Percentiles rank a stretch among this genome's conserved stretches.
These are phyloP conservation scores for Sclerotinia trifoliorum DNA, from an alignment of 2,329 filamentous ascomycete species.

Conservation along the genomic window DNA sequence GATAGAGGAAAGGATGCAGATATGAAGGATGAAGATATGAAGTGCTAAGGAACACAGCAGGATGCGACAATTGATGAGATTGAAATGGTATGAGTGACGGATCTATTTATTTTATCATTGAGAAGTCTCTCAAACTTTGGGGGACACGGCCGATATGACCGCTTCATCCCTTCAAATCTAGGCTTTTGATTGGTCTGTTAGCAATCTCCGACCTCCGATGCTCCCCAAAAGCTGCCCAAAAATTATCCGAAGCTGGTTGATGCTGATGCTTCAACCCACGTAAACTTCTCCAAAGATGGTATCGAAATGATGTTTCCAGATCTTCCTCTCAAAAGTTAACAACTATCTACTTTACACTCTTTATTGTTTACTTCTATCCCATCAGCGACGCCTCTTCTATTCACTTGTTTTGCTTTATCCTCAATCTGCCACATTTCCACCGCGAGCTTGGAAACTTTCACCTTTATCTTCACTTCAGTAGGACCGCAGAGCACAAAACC, in stretches of 20 bases:
- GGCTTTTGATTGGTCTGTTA: not conserved
- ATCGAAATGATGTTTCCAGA: not conserved
- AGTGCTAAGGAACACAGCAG: not conserved
- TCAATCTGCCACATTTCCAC: not conserved
- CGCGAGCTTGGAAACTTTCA: constrained; percentile 10
- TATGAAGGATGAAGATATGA: not conserved
- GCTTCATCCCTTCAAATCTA: not conserved
- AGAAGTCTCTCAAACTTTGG: constrained; percentile 1
- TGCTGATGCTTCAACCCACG: not conserved
- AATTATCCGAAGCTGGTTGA: constrained; percentile 2
- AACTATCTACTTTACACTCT: not conserved
- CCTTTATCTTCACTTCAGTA: not conserved
- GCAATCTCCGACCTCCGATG: constrained; percentile 17
- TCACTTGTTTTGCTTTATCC: not conserved
- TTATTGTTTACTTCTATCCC: not conserved
- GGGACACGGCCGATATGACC: not conserved
- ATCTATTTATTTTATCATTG: not conserved
- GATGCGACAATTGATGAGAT: not conserved
- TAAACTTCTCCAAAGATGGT: not conserved
- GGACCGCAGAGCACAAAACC: constrained; percentile 6
- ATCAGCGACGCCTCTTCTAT: not conserved
- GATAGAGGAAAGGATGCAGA: not conserved
- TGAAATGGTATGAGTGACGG: not conserved
- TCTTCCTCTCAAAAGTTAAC: not conserved
- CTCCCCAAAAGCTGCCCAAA: constrained; percentile 10